Evolutionary conservation across 805 yeast species (phyloP).

Genomic region (Yarrowia sp.): DNA sequence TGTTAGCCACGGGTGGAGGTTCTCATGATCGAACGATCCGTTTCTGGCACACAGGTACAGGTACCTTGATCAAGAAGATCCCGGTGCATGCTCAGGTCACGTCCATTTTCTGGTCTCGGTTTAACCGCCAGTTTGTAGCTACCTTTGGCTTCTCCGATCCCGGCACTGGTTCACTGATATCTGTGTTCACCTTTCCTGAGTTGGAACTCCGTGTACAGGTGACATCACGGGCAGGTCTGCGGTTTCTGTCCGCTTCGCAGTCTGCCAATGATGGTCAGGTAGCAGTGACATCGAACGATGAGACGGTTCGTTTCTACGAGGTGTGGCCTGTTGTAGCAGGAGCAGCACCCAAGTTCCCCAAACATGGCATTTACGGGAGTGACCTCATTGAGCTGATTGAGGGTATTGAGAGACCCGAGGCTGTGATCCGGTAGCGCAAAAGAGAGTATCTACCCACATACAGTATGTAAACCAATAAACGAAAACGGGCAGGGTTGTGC

Average conservation of each 20-base stretch:
- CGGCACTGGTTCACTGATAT: slow-evolving; percentile 59
- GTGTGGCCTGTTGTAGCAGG: slow-evolving; percentile 60
- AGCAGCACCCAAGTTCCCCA: slow-evolving; percentile 20
- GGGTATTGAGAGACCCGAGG: slow-evolving; percentile 48
- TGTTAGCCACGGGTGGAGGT: slow-evolving; percentile 93
- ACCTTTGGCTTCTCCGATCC: slow-evolving; percentile 81
- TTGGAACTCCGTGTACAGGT: slow-evolving; percentile 60
- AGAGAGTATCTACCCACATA: too few relatives aligned
- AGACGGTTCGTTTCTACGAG: slow-evolving; percentile 74
- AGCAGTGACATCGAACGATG: slow-evolving; percentile 80
- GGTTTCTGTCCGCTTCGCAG: slow-evolving; percentile 69
- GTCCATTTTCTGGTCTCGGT: slow-evolving; percentile 75
- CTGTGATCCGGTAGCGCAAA: slow-evolving; percentile 31
- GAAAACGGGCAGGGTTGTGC: not conserved
- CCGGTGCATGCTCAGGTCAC: slow-evolving; percentile 79
- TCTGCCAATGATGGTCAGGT: slow-evolving; percentile 70
- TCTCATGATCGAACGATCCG: slow-evolving; percentile 77
- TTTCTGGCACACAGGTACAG: slow-evolving; percentile 86
- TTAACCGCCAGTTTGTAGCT: slow-evolving; percentile 68
- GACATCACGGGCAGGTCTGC: slow-evolving; percentile 57
- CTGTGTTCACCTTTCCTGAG: slow-evolving; percentile 72
- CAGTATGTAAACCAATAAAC: not conserved
- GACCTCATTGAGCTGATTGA: slow-evolving; percentile 38
- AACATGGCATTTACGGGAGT: slow-evolving; percentile 38
- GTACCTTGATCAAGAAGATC: slow-evolving; percentile 66